Percentiles rank a stretch among this genome's conserved stretches.
These are phyloP conservation scores for Mycena sp. DNA, from an alignment of 1,284 basidiomycete genomes.

Conservation along the genomic window DNA sequence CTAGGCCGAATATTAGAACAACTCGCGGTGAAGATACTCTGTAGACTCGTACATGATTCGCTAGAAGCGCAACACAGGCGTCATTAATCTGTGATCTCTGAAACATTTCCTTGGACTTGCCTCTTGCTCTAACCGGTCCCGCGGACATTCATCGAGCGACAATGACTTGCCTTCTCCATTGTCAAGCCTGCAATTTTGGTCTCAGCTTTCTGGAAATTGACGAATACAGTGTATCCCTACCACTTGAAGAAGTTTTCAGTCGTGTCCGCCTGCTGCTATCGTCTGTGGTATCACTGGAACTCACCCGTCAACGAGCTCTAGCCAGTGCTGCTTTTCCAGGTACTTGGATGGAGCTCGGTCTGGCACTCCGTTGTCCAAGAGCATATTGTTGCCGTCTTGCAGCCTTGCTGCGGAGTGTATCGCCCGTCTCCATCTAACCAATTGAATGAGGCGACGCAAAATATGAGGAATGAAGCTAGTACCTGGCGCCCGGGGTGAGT, in stretches of 20 bases:
- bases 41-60: constrained; percentile 6
- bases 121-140: constrained; percentile 77
- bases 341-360: constrained; percentile 50
- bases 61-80: not conserved
- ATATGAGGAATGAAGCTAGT: too few species aligned
- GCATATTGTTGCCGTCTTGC: constrained; percentile 53
- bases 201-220: not conserved
- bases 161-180: constrained; percentile 72
- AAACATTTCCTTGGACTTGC: constrained; percentile 39
- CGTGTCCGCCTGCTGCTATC: constrained; percentile 72
- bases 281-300: constrained; percentile 66
- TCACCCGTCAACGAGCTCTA: constrained; percentile 72
- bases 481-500: constrained; percentile 21
- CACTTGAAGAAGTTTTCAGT: constrained; percentile 79
- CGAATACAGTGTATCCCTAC: constrained; percentile 42
- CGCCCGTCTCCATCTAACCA: constrained; percentile 55
- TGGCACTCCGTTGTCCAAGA: constrained; percentile 41
- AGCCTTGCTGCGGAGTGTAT: constrained; percentile 53
- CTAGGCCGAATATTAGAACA: constrained; percentile 27
- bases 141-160: constrained; percentile 70
- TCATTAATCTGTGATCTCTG: not conserved
- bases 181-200: constrained; percentile 65
- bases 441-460: not conserved
- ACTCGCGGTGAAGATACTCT: not conserved
- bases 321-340: constrained; percentile 69